Evolutionary conservation across 345 rosid genomes (phyloP).

Genomic region (Brassica rapa): DNA sequence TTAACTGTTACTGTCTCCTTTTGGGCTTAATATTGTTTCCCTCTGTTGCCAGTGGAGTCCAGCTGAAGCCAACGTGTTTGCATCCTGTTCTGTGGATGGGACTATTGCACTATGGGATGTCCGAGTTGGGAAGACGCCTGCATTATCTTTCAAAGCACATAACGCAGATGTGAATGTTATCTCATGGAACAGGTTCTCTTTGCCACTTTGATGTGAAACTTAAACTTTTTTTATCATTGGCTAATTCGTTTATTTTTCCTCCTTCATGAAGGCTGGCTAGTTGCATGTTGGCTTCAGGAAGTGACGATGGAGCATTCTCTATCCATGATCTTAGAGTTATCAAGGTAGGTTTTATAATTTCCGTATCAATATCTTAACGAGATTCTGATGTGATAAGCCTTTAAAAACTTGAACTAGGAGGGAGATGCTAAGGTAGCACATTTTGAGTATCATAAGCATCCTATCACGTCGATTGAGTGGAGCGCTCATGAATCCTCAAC

Average conservation of each 20-base stretch:
- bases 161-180: slow-evolving; percentile 92
- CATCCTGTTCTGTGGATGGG: slow-evolving; percentile 87
- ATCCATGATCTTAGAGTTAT: not conserved
- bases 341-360: not conserved
- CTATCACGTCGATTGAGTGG: not conserved
- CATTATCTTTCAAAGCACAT: slow-evolving; percentile 77
- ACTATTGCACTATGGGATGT: slow-evolving; percentile 87
- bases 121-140: slow-evolving; percentile 67
- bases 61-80: slow-evolving; percentile 73
- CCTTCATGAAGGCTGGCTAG: not conserved
- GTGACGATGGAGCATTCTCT: not conserved
- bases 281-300: not conserved
- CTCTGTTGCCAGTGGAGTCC: slow-evolving; percentile 88
- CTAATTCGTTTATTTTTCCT: not conserved
- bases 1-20: not conserved
- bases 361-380: not conserved
- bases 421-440: not conserved
- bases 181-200: slow-evolving; percentile 86
- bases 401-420: not conserved
- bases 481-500: not conserved
- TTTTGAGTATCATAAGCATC: not conserved
- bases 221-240: not conserved
- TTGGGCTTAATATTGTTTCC: not conserved
- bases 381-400: not conserved
- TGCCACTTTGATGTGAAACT: not conserved